phyloP scores from a whole-genome alignment of 805 yeast genomes.

The Danielia reshetovae region DNA sequence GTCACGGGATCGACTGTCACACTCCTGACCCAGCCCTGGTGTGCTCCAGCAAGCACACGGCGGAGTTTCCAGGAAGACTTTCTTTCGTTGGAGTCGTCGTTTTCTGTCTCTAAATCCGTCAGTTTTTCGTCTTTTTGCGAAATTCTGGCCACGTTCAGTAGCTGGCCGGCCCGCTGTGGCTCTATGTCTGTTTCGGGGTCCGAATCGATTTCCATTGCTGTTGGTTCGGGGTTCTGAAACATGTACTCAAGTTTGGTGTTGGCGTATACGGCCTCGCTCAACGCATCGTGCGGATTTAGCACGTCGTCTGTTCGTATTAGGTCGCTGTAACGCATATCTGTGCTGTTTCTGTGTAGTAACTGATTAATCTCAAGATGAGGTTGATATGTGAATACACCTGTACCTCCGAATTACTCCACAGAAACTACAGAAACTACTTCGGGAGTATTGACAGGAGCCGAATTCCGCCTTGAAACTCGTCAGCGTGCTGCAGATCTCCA shows the following conservation, averaged over 20 bases:
- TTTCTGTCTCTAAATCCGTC: background rate
- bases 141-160: background rate
- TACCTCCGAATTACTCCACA: too few relatives aligned
- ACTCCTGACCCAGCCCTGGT: slow-evolving; percentile 89
- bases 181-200: background rate
- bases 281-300: slow-evolving; percentile 26
- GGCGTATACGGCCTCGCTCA: slow-evolving; percentile 31
- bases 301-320: slow-evolving; percentile 3
- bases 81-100: background rate
- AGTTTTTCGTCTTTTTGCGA: background rate
- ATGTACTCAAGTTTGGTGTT: slow-evolving; percentile 24
- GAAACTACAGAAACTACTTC: too few relatives aligned
- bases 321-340: background rate
- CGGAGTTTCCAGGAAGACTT: slow-evolving; percentile 54
- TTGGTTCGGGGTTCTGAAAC: too few relatives aligned
- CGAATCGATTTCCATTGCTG: background rate
- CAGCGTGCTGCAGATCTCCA: too few relatives aligned
- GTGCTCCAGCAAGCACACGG: slow-evolving; percentile 76
- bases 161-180: background rate
- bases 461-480: too few relatives aligned
- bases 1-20: slow-evolving; percentile 74
- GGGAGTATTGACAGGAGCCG: too few relatives aligned
- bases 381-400: background rate
- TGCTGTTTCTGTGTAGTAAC: background rate
- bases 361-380: background rate